Evolutionary conservation across 2,329 filamentous ascomycete species (phyloP), one percentile per base, ranked within the genome.

Genomic region (Penicillium rolfsii): DNA sequence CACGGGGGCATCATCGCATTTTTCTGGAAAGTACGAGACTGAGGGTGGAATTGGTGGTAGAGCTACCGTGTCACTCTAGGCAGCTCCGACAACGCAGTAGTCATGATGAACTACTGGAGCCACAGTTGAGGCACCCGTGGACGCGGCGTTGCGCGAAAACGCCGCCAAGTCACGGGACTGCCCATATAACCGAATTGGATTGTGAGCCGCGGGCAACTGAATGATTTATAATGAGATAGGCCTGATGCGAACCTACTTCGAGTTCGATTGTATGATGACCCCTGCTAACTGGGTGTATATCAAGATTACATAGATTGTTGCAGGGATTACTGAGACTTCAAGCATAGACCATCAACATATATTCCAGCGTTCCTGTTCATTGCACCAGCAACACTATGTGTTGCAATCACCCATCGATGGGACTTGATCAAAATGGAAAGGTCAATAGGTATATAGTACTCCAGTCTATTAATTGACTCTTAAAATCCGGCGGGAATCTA

Each of bases 151-250:
- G 55, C 73, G 71, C 73, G 71, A 74, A 74, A 72, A 58, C 60
- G 65, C 59, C 73, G 64, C 73, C 73, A 71, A 58, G 63, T 76
- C 75, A 77, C 73, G 73, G 67, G 71, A 71, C 57, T 48, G n/a
- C 0, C 54, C 61, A 72, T 69, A 70, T 68, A 66, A 64, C 61
- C 64, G 52, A 26, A 57, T 63, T 43, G 7, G 52, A n/a, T 26
- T 16, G 8, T 7, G 19, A 45, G 41, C 22, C 5, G 16, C n/a
- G 12, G 36, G 11, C 48, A 52, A 16, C 22, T 5, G 45, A 5
- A 9, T 9, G n/a, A 22, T 7, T 22, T 22, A 22, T 22, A 22
- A 22, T 22, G 19, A 22, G 19, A 22, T 22, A 22, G 19, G 19
- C 19, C 1, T 22, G 19, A 36, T 14, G 4, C 11, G 12, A 3